A percentile compares a stretch with the other conserved stretches of the same genome.
Conservation (phyloP, 2,329 filamentous ascomycete genomes). For the Daldinia sp. region DNA sequence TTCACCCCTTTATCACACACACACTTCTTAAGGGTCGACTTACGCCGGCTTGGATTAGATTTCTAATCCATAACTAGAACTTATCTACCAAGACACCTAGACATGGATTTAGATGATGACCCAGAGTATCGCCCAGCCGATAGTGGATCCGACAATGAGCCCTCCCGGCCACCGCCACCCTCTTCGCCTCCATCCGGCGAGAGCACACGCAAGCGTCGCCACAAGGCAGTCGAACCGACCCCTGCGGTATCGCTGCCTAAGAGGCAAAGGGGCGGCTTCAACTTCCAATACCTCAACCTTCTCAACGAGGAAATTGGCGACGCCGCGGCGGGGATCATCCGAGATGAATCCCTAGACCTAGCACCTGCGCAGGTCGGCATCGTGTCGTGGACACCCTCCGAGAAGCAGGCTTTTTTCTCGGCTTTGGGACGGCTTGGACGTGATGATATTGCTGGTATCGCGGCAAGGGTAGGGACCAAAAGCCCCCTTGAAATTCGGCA, state of each 20-base stretch:
- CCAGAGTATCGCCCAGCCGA: constrained; percentile 10
- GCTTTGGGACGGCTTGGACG: constrained; percentile 73
- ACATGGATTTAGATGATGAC: constrained; percentile 19
- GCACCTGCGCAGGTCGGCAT: constrained; percentile 72
- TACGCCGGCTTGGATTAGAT: background rate
- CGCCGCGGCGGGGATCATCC: constrained; percentile 56
- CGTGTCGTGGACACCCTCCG: constrained; percentile 75
- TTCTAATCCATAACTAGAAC: background rate
- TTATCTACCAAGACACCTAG: constrained; percentile 30
- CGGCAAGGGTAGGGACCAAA: constrained; percentile 75
- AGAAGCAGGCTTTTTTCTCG: constrained; percentile 79
- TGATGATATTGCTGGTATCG: constrained; percentile 71
- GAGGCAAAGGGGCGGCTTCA: constrained; percentile 59
- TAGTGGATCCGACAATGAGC: constrained; percentile 25
- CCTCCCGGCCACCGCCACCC: background rate
- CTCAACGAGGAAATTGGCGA: constrained; percentile 71
- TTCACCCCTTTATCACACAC: background rate
- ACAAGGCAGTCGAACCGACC: constrained; percentile 1
- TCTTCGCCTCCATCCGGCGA: background rate
- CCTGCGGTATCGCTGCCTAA: constrained; percentile 58
- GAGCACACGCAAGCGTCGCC: constrained; percentile 7
- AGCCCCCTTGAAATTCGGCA: constrained; percentile 78
- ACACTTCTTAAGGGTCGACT: background rate
- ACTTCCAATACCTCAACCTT: constrained; percentile 61
- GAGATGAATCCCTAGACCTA: constrained; percentile 31